Evolutionary conservation across 2,329 filamentous ascomycete species (phyloP).

Genomic region (Fusarium coicis): DNA sequence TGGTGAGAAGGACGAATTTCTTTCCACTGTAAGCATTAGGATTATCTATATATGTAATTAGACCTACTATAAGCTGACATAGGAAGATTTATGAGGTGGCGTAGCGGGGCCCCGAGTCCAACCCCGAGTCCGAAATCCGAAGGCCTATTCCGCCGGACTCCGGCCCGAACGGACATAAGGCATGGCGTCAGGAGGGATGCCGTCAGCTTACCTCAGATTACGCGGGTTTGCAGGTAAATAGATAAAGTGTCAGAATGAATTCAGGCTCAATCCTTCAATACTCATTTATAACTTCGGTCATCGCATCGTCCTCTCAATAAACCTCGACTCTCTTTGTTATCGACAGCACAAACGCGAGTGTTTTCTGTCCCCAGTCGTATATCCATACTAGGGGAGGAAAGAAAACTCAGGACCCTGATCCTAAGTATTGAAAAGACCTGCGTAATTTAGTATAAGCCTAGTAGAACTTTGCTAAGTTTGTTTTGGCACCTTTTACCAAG

Average conservation of each 20-base stretch:
- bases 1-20: rapidly evolving
- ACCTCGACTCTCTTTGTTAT: background rate
- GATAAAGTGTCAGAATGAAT: too few species aligned
- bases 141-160: background rate
- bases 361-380: too few species aligned
- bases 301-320: background rate
- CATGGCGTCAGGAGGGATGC: background rate
- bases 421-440: too few species aligned
- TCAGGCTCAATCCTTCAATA: background rate
- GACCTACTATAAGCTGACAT: too few species aligned
- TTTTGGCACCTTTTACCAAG: too few species aligned
- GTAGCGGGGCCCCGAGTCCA: background rate
- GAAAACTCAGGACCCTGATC: too few species aligned
- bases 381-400: too few species aligned
- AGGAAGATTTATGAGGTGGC: too few species aligned
- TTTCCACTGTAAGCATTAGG: rapidly evolving
- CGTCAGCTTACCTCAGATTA: background rate
- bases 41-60: background rate
- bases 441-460: too few species aligned
- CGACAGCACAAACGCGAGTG: background rate
- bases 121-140: background rate
- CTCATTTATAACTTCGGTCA: rapidly evolving
- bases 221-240: rapidly evolving
- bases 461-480: too few species aligned
- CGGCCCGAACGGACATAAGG: background rate